Base-by-base conservation (phyloP, 352 stramenopile genomes). In the Phytophthora europaea region DNA sequence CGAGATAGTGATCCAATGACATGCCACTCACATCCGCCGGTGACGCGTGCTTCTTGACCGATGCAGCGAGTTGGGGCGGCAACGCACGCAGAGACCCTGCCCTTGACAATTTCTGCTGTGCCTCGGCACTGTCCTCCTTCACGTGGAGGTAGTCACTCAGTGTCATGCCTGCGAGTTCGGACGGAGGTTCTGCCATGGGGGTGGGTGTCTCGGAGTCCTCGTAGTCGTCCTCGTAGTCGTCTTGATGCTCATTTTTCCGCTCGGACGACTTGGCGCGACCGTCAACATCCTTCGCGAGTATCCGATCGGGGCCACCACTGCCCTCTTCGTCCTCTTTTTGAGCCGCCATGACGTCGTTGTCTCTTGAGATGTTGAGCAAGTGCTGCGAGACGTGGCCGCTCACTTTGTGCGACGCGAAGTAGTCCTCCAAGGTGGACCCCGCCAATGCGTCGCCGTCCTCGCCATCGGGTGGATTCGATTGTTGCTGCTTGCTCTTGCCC, bases 91-190 rank as follows among this genome's bases (percentile, higher is more conserved):
- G 16, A 50, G 70, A 74, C 34, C 53, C 53, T 40, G 62, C 67
- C 57, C 45, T 68, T 4, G 53, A 38, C 13, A 63, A 8, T 45
- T 79, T 76, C n/a, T 71, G 63, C 20, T 77, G 22, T 12, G 69
- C 74, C 38, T 60, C 55, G 5, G 63, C 47, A 3, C 20, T 53
- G 6, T 73, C 61, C 10, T 75, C 79, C 26, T 82, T 73, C 18
- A 80, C 82, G 18, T 89, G 75, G n/a, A 93, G 75, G 31, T 91
- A 90, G 48, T 93, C 83, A 43, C 82, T 83, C 18, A 91, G 64
- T 9, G 83, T 84, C 75, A 90, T 81, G 1, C 80, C 85, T 0
- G 67, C 76, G 31, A 91, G 62, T 51, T 68, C 64, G 9, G 70
- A 73, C 1, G 48, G 56, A 6, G 61, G 40, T 15, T 57, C 48